These are phyloP conservation scores for Phytophthora cryptogea DNA, from an alignment of 352 stramenopile species.

Conservation along the genomic window DNA sequence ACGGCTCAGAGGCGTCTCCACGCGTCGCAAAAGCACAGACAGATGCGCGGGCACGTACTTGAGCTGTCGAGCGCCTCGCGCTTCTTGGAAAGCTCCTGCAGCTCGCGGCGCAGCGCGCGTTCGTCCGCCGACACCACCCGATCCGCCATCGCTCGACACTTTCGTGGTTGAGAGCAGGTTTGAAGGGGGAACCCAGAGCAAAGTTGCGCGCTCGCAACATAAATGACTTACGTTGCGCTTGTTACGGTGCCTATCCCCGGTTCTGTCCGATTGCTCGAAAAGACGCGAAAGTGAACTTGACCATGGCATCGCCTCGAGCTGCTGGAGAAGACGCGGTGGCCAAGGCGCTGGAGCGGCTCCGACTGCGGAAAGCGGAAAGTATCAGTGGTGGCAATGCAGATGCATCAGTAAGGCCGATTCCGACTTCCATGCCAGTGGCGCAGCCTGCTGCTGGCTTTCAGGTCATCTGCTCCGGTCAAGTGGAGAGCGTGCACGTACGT, in stretches of 20 bases:
- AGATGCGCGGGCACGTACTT: conserved; percentile 26
- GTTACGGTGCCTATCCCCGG: neutral
- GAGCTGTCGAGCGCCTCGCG: conserved; percentile 46
- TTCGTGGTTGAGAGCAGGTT: conserved; percentile 25
- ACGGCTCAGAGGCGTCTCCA: neutral
- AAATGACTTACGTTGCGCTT: conserved; percentile 4
- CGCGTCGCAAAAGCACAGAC: neutral
- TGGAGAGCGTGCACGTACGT: conserved; percentile 60
- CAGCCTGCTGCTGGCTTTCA: conserved; percentile 48
- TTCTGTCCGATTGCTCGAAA: conserved; percentile 1
- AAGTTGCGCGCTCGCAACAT: conserved; percentile 8
- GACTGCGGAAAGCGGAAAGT: conserved; percentile 7
- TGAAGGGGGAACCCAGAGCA: neutral
- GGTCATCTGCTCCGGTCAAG: conserved; percentile 65
- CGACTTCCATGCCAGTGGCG: conserved; percentile 12
- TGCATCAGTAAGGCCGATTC: neutral
- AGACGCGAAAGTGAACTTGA: conserved; percentile 19
- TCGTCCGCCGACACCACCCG: conserved; percentile 48
- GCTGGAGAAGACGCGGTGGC: conserved; percentile 22
- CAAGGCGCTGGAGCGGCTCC: conserved; percentile 30
- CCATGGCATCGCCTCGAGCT: conserved; percentile 20
- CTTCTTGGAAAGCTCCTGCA: conserved; percentile 57
- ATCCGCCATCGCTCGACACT: conserved; percentile 24
- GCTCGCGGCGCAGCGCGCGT: conserved; percentile 55
- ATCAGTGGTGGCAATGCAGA: neutral